Evolutionary conservation across 495 filamentous ascomycete genomes (phyloP).

Genomic region (Cercophora scortea): DNA sequence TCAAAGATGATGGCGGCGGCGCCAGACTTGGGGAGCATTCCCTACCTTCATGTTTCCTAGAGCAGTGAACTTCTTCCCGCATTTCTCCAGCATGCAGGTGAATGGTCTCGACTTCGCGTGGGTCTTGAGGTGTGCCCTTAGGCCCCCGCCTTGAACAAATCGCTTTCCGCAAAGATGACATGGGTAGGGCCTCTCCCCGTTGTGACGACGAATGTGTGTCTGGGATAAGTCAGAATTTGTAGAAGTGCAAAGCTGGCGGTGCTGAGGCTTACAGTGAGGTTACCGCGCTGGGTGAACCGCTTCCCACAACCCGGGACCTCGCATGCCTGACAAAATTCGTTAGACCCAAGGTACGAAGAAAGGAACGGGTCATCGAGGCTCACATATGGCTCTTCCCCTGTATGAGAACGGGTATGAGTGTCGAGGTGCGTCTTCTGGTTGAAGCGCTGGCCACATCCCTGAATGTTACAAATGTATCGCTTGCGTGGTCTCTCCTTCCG

Average conservation of each 20-base stretch:
- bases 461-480: constrained; percentile 67
- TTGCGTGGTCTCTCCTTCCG: constrained; percentile 35
- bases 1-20: no score
- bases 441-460: constrained; percentile 74
- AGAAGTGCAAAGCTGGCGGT: no score
- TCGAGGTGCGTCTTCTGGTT: constrained; percentile 90
- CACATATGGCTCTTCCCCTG: constrained; percentile 86
- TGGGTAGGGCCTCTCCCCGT: constrained; percentile 76
- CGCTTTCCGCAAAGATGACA: constrained; percentile 79
- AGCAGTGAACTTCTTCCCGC: constrained; percentile 79
- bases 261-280: constrained; percentile 61
- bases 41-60: constrained; percentile 81
- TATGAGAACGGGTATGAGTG: constrained; percentile 84
- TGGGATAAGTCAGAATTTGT: constrained; percentile 7
- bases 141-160: constrained; percentile 85
- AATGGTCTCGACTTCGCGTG: constrained; percentile 74
- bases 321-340: constrained; percentile 46
- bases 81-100: constrained; percentile 70
- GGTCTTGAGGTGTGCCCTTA: constrained; percentile 78
- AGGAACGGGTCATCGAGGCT: constrained; percentile 21
- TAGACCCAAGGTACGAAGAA: not conserved
- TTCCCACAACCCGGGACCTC: constrained; percentile 73
- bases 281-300: constrained; percentile 82
- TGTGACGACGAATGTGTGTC: constrained; percentile 23
- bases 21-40: not conserved